phyloP scores from a whole-genome alignment of 2,329 filamentous ascomycete species.

The Epichloe festucae region DNA sequence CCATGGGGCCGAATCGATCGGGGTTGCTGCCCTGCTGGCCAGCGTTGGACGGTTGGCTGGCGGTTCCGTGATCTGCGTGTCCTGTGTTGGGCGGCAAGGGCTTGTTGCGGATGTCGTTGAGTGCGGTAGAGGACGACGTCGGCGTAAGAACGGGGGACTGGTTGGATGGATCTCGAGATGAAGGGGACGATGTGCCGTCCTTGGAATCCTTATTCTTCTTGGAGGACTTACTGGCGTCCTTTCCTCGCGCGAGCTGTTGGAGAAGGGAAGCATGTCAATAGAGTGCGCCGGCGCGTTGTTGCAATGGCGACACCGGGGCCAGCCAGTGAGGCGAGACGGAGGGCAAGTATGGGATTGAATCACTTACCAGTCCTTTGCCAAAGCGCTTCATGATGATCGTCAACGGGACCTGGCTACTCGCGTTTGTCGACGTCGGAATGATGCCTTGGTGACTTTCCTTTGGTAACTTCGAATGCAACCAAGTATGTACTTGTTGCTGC shows the following conservation, averaged over 20 bases:
- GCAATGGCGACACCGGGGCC: conserved; percentile 1
- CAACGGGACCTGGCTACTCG: conserved; percentile 5
- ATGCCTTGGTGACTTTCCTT: background rate
- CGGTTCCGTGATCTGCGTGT: conserved; percentile 27
- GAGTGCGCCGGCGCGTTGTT: conserved; percentile 4
- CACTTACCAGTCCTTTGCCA: conserved; percentile 64
- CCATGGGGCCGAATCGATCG: conserved; percentile 29
- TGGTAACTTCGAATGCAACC: background rate
- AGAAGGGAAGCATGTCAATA: conserved; percentile 8
- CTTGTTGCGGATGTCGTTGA: conserved; percentile 79
- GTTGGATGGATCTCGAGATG: conserved; percentile 38
- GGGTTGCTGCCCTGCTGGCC: conserved; percentile 22
- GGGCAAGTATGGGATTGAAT: background rate
- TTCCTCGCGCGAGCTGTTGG: conserved; percentile 75
- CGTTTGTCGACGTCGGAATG: conserved; percentile 4
- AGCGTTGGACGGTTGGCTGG: conserved; percentile 28
- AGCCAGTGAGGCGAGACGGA: background rate
- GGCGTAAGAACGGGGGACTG: conserved; percentile 59
- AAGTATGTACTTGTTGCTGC: conserved; percentile 1
- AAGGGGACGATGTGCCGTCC: conserved; percentile 71
- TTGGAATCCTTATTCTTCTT: conserved; percentile 62
- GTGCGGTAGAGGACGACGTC: conserved; percentile 75
- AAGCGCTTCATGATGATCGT: conserved; percentile 81
- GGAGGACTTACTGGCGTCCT: conserved; percentile 72
- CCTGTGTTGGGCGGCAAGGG: conserved; percentile 48